Evolutionary conservation across 768 basidiomycete species (phyloP).

Genomic region (Collybia nuda): DNA sequence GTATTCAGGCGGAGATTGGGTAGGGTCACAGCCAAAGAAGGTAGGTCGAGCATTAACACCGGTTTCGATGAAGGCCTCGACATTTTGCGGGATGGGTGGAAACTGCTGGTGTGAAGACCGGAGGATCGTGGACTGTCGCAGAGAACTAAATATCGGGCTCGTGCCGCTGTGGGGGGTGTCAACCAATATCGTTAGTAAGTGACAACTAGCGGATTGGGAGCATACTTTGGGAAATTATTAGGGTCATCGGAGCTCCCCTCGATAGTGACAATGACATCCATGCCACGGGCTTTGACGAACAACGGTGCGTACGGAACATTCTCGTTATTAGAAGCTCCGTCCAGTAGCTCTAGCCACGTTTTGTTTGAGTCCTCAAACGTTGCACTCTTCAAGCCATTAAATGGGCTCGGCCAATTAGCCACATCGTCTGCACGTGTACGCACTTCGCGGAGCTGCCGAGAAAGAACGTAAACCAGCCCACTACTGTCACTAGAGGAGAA

Average conservation of each 20-base stretch:
- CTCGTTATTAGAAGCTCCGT: conserved; percentile 69
- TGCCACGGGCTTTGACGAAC: conserved; percentile 61
- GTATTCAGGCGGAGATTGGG: conserved; percentile 46
- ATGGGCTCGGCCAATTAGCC: conserved; percentile 72
- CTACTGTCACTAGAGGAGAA: conserved; percentile 34
- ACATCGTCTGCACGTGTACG: conserved; percentile 57
- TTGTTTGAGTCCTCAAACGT: conserved; percentile 56
- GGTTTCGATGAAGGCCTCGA: conserved; percentile 50
- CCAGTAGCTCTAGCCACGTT: conserved; percentile 61
- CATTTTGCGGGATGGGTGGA: conserved; percentile 59
- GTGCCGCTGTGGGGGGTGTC: conserved; percentile 44
- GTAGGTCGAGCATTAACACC: conserved; percentile 70
- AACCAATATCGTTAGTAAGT: neutral
- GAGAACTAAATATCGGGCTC: conserved; percentile 40
- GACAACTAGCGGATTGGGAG: conserved; percentile 6
- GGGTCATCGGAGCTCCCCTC: conserved; percentile 63
- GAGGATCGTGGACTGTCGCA: conserved; percentile 43
- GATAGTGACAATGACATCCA: conserved; percentile 78
- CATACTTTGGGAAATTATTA: conserved; percentile 71
- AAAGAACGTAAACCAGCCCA: conserved; percentile 48
- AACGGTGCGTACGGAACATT: conserved; percentile 72
- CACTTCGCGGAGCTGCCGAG: conserved; percentile 44
- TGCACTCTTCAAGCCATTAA: conserved; percentile 41
- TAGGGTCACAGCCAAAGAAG: conserved; percentile 78
- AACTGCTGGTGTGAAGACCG: conserved; percentile 56